phyloP scores from a whole-genome alignment of 345 rosid species.

The Gossypium thurberi region DNA sequence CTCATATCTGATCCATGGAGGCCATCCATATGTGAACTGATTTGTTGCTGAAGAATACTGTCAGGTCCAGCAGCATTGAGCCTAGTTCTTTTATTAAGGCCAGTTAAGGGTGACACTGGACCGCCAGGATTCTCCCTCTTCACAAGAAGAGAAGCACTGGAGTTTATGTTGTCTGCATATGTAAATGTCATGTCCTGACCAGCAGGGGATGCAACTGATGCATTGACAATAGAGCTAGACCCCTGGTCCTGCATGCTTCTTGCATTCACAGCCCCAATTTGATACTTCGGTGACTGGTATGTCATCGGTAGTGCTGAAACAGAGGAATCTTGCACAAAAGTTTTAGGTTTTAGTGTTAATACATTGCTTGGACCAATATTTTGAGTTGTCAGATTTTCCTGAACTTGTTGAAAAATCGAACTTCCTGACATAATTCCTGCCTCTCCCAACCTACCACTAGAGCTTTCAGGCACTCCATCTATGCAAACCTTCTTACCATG shows the following conservation, averaged over 20 bases:
- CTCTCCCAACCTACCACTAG: conserved; percentile 45
- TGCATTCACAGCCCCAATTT: conserved; percentile 38
- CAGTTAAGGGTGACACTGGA: conserved; percentile 52
- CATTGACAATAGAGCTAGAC: conserved; percentile 34
- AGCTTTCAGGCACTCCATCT: conserved; percentile 64
- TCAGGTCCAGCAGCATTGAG: conserved; percentile 43
- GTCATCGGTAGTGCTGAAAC: conserved; percentile 40
- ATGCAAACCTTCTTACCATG: conserved; percentile 74
- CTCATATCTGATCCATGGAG: conserved; percentile 56
- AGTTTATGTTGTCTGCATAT: conserved; percentile 45
- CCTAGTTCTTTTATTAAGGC: conserved; percentile 61
- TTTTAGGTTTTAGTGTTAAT: conserved; percentile 47
- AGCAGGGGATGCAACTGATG: conserved; percentile 49
- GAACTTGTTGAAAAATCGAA: conserved; percentile 43
- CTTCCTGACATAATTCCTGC: conserved; percentile 43
- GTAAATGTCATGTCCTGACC: conserved; percentile 66
- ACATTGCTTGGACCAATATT: conserved; percentile 46
- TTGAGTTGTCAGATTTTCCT: conserved; percentile 51
- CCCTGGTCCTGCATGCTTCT: conserved; percentile 68
- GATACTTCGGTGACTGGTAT: conserved; percentile 55
- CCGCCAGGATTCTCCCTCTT: conserved; percentile 76
- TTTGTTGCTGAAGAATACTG: conserved; percentile 62
- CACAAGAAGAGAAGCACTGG: conserved; percentile 45
- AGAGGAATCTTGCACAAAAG: conserved; percentile 45
- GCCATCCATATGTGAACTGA: conserved; percentile 49